Evolutionary conservation across 495 filamentous ascomycete species (phyloP).

Genomic region (Penicillium waksmanii): DNA sequence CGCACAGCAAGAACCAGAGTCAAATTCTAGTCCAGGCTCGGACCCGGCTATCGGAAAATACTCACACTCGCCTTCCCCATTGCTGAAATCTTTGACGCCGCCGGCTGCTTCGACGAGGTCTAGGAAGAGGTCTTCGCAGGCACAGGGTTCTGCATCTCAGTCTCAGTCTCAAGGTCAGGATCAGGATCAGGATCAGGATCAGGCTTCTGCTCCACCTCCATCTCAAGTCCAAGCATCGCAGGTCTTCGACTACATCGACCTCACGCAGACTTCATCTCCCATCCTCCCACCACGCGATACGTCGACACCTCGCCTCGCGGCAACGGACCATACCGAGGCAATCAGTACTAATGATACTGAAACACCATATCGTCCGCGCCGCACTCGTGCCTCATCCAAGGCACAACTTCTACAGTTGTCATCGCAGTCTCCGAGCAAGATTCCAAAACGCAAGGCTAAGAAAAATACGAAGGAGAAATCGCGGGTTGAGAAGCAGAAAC

Average conservation of each 20-base stretch:
- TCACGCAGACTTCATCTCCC: slow-evolving; percentile 46
- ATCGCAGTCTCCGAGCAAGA: slow-evolving; percentile 5
- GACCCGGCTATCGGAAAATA: slow-evolving; percentile 3
- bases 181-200: neutral
- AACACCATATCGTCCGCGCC: slow-evolving; percentile 35
- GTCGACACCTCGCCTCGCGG: neutral
- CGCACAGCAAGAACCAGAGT: slow-evolving; percentile 15
- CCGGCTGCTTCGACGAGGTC: slow-evolving; percentile 20
- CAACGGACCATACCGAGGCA: neutral
- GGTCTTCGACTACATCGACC: slow-evolving; percentile 42
- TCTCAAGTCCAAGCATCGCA: slow-evolving; percentile 38
- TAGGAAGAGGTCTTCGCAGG: neutral
- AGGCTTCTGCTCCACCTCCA: slow-evolving; percentile 6
- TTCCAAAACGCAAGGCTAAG: slow-evolving; percentile 24
- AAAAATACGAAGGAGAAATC: slow-evolving; percentile 22
- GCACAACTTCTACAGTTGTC: slow-evolving; percentile 22
- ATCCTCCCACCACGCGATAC: no score
- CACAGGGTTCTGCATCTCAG: neutral
- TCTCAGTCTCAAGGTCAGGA: neutral
- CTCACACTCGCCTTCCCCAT: neutral
- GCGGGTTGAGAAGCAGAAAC: slow-evolving; percentile 3
- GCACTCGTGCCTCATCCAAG: slow-evolving; percentile 29
- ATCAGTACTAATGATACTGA: no score
- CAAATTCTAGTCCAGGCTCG: slow-evolving; percentile 11
- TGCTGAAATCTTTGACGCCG: neutral